These are phyloP conservation scores for Wickerhamiella musiphila DNA, from an alignment of 805 yeast genomes.

Conservation along the genomic window DNA sequence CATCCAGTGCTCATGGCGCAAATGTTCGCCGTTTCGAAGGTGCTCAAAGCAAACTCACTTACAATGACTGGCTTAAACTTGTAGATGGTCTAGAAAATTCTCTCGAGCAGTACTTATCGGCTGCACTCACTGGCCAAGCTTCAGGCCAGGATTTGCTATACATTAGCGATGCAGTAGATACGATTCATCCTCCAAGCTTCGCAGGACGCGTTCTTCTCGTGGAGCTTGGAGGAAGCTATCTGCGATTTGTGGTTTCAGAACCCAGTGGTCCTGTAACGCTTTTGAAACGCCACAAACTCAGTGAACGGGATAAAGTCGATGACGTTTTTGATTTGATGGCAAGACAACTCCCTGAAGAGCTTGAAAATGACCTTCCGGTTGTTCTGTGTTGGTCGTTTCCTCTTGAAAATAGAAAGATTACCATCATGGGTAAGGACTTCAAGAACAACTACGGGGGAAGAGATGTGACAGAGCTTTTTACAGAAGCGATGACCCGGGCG, in stretches of 20 bases:
- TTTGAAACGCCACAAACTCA: too few species aligned
- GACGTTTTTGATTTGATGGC: too few species aligned
- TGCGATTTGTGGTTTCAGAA: too few species aligned
- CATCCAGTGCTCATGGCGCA: constrained; percentile 22
- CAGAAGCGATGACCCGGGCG: constrained; percentile 3
- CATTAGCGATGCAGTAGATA: too few species aligned
- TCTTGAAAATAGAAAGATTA: constrained; percentile 9
- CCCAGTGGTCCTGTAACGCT: too few species aligned
- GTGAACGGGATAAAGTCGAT: too few species aligned
- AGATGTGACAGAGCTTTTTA: constrained; percentile 6
- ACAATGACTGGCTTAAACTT: constrained; percentile 22
- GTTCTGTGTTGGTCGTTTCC: constrained; percentile 17
- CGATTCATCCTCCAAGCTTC: too few species aligned
- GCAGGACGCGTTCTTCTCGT: too few species aligned
- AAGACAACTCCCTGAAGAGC: not conserved
- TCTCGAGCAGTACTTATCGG: too few species aligned
- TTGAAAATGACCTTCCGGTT: not conserved
- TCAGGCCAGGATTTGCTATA: too few species aligned
- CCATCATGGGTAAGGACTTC: constrained; percentile 15
- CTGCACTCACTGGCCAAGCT: too few species aligned
- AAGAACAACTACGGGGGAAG: constrained; percentile 2
- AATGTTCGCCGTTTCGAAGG: constrained; percentile 41
- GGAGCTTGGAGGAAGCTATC: too few species aligned
- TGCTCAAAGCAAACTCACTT: constrained; percentile 27
- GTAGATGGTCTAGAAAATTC: not conserved